Evolutionary conservation across 345 rosid species (phyloP).

Genomic region (Rhodomyrtus tomentosa): DNA sequence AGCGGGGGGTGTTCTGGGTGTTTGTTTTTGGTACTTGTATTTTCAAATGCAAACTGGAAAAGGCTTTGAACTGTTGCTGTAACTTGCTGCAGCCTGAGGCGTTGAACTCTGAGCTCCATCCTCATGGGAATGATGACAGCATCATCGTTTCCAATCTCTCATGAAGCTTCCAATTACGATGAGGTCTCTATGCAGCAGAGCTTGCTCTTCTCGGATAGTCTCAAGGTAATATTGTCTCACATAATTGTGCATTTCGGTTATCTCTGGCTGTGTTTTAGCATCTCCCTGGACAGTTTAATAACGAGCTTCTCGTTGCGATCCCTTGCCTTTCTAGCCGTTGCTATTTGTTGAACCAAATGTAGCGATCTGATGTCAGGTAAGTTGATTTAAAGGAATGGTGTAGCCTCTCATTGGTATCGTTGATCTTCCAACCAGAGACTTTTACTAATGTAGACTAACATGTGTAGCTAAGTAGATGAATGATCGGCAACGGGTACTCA

Average conservation of each 20-base stretch:
- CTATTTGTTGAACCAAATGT: not conserved
- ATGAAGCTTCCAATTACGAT: conserved; percentile 58
- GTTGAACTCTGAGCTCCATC: not conserved
- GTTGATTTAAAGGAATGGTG: not conserved
- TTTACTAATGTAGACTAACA: not conserved
- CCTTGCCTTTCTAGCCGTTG: not conserved
- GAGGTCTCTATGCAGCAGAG: conserved; percentile 80
- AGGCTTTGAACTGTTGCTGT: not conserved
- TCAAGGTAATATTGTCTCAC: conserved; percentile 38
- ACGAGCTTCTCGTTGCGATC: not conserved
- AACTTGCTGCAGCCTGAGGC: not conserved
- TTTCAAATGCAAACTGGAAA: not conserved
- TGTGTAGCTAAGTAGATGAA: not conserved
- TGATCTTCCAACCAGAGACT: not conserved
- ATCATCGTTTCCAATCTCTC: conserved; percentile 36
- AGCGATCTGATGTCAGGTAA: not conserved
- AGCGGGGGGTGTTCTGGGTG: not conserved
- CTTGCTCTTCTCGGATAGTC: conserved; percentile 75
- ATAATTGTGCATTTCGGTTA: not conserved
- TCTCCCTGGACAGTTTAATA: not conserved
- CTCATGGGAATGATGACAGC: conserved; percentile 42
- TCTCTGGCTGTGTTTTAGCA: not conserved
- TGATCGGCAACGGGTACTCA: not conserved
- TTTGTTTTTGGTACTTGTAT: not conserved
- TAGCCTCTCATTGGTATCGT: not conserved